A percentile compares a stretch with the other conserved stretches of the same genome.
These are phyloP conservation scores for Metschnikowia matae DNA, from an alignment of 805 yeast genomes.

Conservation along the genomic window DNA sequence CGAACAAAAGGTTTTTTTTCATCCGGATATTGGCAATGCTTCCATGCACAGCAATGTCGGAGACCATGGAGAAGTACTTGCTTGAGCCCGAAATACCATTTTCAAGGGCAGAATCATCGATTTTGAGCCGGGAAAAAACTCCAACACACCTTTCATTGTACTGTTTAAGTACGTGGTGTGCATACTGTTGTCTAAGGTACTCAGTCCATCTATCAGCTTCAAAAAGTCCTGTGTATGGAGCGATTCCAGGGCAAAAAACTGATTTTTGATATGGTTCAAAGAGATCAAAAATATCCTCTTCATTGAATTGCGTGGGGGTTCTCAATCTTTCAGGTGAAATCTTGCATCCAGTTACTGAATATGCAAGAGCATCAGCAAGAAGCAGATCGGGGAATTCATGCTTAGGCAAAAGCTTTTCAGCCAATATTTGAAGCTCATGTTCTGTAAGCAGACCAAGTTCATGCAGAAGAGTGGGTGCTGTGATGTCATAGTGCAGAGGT, in stretches of 20 bases:
- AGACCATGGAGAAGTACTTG: constrained; percentile 26
- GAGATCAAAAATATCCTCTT: constrained; percentile 14
- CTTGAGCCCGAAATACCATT: constrained; percentile 21
- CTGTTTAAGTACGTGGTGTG: not conserved
- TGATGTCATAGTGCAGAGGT: constrained; percentile 1
- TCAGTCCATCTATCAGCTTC: not conserved
- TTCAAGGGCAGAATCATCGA: constrained; percentile 11
- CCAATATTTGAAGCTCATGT: not conserved
- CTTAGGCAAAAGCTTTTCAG: not conserved
- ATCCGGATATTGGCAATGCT: constrained; percentile 5
- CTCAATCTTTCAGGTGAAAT: not conserved
- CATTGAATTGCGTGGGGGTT: constrained; percentile 6
- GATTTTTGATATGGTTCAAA: not conserved
- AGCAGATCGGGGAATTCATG: not conserved
- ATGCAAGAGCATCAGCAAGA: not conserved
- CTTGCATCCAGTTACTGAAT: not conserved
- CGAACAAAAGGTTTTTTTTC: not conserved
- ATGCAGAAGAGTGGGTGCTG: not conserved
- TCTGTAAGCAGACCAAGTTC: constrained; percentile 4
- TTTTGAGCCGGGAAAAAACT: constrained; percentile 12
- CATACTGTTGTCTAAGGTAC: not conserved
- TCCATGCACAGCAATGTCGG: constrained; percentile 9
- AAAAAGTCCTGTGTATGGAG: not conserved
- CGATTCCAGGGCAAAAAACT: not conserved
- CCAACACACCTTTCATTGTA: not conserved